Evolutionary conservation across 345 rosid genomes (phyloP).

Genomic region (Arabis alpina): DNA sequence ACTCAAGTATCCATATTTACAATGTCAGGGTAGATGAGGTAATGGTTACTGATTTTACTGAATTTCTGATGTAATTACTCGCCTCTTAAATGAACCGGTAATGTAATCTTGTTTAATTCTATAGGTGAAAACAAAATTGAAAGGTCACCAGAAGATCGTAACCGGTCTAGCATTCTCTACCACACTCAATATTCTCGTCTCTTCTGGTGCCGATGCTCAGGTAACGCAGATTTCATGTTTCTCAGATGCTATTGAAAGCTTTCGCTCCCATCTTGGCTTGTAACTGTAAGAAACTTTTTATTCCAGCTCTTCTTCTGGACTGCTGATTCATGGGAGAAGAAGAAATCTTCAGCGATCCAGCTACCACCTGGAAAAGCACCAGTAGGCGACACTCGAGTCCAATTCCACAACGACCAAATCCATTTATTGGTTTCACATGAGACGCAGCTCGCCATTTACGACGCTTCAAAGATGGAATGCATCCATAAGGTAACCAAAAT

Average conservation of each 20-base stretch:
- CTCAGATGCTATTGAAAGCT: neutral
- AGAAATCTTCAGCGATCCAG: constrained; percentile 56
- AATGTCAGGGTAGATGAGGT: constrained; percentile 67
- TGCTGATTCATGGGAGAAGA: constrained; percentile 76
- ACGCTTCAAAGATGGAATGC: constrained; percentile 71
- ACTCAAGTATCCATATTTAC: constrained; percentile 59
- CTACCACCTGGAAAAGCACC: constrained; percentile 64
- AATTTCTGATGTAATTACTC: constrained; percentile 6
- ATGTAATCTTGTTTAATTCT: constrained; percentile 1
- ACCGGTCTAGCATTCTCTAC: constrained; percentile 83
- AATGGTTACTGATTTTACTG: neutral
- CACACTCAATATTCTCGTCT: constrained; percentile 61
- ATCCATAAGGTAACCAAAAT: constrained; percentile 55
- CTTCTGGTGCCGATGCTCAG: constrained; percentile 94
- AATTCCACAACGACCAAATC: constrained; percentile 71
- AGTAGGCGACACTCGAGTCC: constrained; percentile 68
- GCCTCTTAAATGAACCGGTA: neutral
- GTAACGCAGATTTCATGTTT: constrained; percentile 41
- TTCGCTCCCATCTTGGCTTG: neutral
- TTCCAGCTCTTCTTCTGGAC: constrained; percentile 71
- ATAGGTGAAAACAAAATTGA: constrained; percentile 74
- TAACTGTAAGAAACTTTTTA: neutral
- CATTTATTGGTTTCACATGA: constrained; percentile 71
- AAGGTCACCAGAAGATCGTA: constrained; percentile 74
- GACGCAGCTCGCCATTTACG: constrained; percentile 75